Base-by-base conservation (phyloP, 139 green algal species). In the Marvania coccoides region DNA sequence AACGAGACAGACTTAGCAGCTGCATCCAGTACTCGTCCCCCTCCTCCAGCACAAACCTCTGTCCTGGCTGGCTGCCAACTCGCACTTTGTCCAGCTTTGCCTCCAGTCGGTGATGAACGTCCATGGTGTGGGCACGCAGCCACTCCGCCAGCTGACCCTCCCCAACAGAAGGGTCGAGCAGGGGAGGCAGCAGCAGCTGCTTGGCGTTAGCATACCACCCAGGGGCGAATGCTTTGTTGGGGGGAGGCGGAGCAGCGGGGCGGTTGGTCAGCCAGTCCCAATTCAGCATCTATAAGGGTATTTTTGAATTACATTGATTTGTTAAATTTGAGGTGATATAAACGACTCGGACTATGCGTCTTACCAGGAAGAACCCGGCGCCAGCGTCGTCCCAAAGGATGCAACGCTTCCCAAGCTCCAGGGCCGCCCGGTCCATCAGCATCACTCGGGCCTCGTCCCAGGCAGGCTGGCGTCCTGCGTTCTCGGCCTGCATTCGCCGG, bases 241-340 rank as follows among this genome's bases (percentile, higher is more conserved):
- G 8, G 12, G 3, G 6, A 28, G 23, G 31, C 26, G 39, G 31
- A 6, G 67, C 7, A 1, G 34, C 33, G n/a, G 71, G 64, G 9
- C n/a, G n/a, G 58, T 78, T 78, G 39, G 3, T 3, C 33, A 64
- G 29, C 71, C 71, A 78, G 47, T 78, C 71, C 71, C 71, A 78
- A 9, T 78, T 73, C 4, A 73, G 14, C 63, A 78, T 26, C 70
- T 77, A 51, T 33, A 54, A 15, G 40, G 8, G 6, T 23, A 58
- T 15, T 10, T 34, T 37, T 15, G 42, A 24, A 36, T 39, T 26
- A 36, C 28, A 34, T 15, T 39, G 26, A n/a, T 23, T 29, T 9
- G 26, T 26, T 14, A 30, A 23, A 14, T 14, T 8, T 58, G 12
- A 8, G 1, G 31, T 28, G 14, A 23, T 26, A 30, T 15, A 4